A percentile compares a stretch with the other conserved stretches of the same genome.
Conservation (phyloP, 495 filamentous ascomycete genomes). For the Cairneyella variabilis region DNA sequence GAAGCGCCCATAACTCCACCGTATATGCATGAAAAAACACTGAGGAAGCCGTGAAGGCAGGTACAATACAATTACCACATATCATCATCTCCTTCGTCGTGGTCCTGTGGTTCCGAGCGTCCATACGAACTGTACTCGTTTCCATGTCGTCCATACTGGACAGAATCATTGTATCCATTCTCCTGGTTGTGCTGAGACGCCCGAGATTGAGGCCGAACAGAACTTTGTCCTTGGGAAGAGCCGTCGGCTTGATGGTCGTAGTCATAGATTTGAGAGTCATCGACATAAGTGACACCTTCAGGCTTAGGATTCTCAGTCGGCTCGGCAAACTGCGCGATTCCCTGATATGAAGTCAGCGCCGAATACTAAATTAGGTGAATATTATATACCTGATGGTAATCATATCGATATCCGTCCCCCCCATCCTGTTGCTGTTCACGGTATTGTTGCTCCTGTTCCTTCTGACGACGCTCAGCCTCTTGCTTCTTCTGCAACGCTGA, state of each 20-base stretch:
- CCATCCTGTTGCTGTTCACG: constrained; percentile 39
- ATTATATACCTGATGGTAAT: constrained; percentile 44
- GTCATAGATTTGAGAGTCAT: constrained; percentile 55
- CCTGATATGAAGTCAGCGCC: constrained; percentile 6
- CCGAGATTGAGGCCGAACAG: constrained; percentile 49
- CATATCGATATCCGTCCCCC: constrained; percentile 36
- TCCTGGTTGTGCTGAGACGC: constrained; percentile 49
- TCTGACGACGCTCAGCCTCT: constrained; percentile 57
- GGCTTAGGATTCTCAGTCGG: constrained; percentile 24
- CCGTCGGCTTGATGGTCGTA: constrained; percentile 47
- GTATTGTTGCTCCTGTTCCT: constrained; percentile 56
- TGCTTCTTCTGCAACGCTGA: constrained; percentile 60
- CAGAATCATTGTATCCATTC: constrained; percentile 35
- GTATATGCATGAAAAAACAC: constrained; percentile 24
- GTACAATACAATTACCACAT: constrained; percentile 25
- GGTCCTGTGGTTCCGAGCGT: constrained; percentile 12
- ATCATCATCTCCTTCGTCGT: constrained; percentile 24
- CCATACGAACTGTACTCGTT: constrained; percentile 25
- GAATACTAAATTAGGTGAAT: neutral
- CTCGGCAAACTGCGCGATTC: constrained; percentile 25
- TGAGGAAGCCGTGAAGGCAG: neutral
- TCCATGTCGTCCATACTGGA: constrained; percentile 19
- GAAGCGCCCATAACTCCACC: constrained; percentile 25
- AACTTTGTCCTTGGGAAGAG: constrained; percentile 33
- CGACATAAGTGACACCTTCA: constrained; percentile 49